A percentile compares a stretch with the other conserved stretches of the same genome.
Evolutionary conservation across 768 basidiomycete species (phyloP).

Genomic region (Leucogyrophana mollusca): DNA sequence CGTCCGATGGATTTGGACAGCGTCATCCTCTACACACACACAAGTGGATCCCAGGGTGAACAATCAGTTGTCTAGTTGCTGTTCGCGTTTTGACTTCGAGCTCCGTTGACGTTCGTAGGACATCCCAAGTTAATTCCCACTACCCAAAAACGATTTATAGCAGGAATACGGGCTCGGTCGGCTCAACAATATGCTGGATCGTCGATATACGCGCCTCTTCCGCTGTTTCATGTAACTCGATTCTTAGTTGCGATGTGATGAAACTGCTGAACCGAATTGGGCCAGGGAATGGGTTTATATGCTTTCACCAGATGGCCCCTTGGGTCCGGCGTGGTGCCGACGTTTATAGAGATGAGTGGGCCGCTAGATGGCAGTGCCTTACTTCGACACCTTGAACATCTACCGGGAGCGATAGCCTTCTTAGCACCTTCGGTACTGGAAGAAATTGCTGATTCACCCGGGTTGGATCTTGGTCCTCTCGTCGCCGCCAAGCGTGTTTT

Average conservation of each 20-base stretch:
- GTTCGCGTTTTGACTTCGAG: conserved; percentile 6
- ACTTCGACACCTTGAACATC: conserved; percentile 12
- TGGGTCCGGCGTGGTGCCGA: conserved; percentile 6
- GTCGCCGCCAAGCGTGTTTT: conserved; percentile 6
- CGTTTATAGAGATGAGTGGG: conserved; percentile 8
- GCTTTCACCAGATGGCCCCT: conserved; percentile 1
- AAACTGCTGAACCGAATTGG: not conserved
- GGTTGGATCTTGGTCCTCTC: conserved; percentile 5
- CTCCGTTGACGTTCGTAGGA: conserved; percentile 9
- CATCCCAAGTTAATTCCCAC: conserved; percentile 21
- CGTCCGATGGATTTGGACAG: not conserved
- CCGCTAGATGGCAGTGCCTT: conserved; percentile 12
- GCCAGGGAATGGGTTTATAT: conserved; percentile 16
- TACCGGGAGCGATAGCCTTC: conserved; percentile 6
- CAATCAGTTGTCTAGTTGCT: too few relatives aligned
- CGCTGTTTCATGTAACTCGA: conserved; percentile 19
- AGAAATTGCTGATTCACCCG: conserved; percentile 10
- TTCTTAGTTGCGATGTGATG: not conserved
- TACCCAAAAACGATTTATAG: conserved; percentile 11
- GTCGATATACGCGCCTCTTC: conserved; percentile 16
- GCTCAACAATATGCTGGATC: conserved; percentile 7
- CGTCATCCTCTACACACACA: not conserved
- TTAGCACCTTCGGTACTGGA: conserved; percentile 19
- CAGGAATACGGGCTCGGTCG: not conserved
- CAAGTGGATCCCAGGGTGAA: not conserved